phyloP scores from a whole-genome alignment of 2,329 filamentous ascomycete genomes.

The Talaromyces funiculosus region DNA sequence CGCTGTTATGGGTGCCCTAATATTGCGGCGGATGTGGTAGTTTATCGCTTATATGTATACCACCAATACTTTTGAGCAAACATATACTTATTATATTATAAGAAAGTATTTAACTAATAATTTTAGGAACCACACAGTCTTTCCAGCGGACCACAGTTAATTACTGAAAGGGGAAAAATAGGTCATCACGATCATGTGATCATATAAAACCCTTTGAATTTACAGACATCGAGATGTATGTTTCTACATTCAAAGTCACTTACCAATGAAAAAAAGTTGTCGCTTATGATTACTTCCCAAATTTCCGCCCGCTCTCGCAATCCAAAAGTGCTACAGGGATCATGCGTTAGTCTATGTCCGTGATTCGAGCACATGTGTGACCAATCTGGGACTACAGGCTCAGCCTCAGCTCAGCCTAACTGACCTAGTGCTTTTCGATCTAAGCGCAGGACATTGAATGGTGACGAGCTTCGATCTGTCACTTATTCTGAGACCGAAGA shows the following conservation, averaged over 20 bases:
- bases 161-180: too few relatives aligned
- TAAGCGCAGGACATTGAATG: neutral
- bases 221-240: neutral
- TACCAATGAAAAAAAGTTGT: too few relatives aligned
- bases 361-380: neutral
- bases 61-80: neutral
- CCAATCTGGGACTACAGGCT: neutral
- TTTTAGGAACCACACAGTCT: neutral
- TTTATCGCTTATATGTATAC: neutral
- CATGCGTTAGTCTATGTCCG: neutral
- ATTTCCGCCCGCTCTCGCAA: neutral
- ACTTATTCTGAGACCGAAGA: neutral
- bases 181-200: neutral
- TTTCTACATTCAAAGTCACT: too few relatives aligned
- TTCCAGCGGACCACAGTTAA: neutral
- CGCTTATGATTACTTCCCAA: neutral
- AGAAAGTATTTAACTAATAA: neutral
- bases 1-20: constrained; percentile 24
- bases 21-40: constrained; percentile 15
- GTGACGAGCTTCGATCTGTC: neutral
- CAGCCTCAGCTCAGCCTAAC: neutral
- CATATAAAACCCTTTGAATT: neutral
- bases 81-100: neutral
- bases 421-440: neutral
- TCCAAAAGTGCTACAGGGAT: neutral